Conservation (phyloP, 257 asterid genomes). For the Plantago ovata region DNA sequence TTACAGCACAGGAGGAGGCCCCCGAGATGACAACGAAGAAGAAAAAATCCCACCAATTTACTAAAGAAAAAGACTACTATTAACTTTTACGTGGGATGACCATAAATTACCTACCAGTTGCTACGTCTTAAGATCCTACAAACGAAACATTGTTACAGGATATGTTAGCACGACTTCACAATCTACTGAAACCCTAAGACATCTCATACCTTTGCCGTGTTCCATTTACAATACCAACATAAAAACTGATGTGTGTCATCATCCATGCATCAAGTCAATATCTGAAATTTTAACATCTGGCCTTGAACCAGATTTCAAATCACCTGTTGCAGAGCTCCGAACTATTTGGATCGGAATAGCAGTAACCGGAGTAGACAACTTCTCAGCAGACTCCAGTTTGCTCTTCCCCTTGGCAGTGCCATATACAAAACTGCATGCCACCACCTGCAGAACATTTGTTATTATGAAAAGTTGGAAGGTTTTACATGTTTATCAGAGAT, state of each 20-base stretch:
- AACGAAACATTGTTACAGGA: slow-evolving; percentile 28
- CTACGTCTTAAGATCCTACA: slow-evolving; percentile 31
- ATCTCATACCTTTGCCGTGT: slow-evolving; percentile 25
- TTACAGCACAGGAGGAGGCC: no score
- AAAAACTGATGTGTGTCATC: slow-evolving; percentile 43
- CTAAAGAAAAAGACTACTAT: slow-evolving; percentile 1
- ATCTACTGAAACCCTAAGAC: slow-evolving; percentile 1
- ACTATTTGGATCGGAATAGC: slow-evolving; percentile 37
- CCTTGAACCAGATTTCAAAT: slow-evolving; percentile 61
- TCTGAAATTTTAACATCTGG: slow-evolving; percentile 46
- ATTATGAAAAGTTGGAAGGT: neutral
- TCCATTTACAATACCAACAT: slow-evolving; percentile 69
- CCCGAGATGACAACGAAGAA: no score
- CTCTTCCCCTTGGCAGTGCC: slow-evolving; percentile 58
- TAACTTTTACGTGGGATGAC: neutral
- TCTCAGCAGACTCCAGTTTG: slow-evolving; percentile 46
- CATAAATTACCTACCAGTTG: slow-evolving; percentile 24
- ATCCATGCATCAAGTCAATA: slow-evolving; percentile 81
- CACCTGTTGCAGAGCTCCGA: slow-evolving; percentile 36
- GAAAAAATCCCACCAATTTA: no score
- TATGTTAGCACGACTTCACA: slow-evolving; percentile 40
- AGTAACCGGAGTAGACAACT: slow-evolving; percentile 30
- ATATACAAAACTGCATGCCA: slow-evolving; percentile 84
- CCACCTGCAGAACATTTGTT: slow-evolving; percentile 43
- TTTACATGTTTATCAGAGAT: neutral